Evolutionary conservation across 306 rosid species (phyloP), one percentile per base, ranked within the genome.

Genomic region (Acacia acuminata): DNA sequence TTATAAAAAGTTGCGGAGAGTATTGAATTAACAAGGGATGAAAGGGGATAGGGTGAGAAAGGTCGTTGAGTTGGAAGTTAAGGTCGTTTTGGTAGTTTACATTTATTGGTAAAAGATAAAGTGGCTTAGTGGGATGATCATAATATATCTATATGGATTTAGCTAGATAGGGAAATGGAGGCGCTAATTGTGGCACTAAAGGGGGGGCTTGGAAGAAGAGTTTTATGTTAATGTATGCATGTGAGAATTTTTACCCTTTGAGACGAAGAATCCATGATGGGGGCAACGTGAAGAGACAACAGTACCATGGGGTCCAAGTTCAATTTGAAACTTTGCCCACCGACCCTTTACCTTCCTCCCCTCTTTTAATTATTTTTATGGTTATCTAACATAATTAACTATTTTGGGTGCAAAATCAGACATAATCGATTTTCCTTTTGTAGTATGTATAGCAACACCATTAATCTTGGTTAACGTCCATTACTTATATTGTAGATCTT

Each of bases 111-210:
- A 1, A 1, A 19, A 30, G 45, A 73, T 19, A 73, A 32, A 72
- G 61, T 38, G 40, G 25, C 3, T 4, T 34, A 34, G 38, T 34
- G 42, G 42, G 0, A 65, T 53, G 60, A 17, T 10, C 2, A 30
- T 16, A 0, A 30, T 30, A 47, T 24, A 71, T 22, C 5, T 14
- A 3, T 22, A 73, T 73, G 32, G 32, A 60, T 8, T 32, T 56
- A 22, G 64, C 13, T 3, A 22, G 5, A 25, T 48, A 4, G 24
- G 61, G 27, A 3, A 10, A 50, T 32, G 44, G 32, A 34, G 64
- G 78, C 78, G 78, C 55, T 74, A 32, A 74, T 74, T 34, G 78
- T 19, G 78, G 78, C 78, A 74, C 48, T 22, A 53, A 74, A 53
- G 12, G 32, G 32, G 66, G 66, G 78, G 47, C 20, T 74, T 53